Evolutionary conservation across 371 early-diverging fungal genomes (phyloP).

Genomic region (Mortierella sp.): DNA sequence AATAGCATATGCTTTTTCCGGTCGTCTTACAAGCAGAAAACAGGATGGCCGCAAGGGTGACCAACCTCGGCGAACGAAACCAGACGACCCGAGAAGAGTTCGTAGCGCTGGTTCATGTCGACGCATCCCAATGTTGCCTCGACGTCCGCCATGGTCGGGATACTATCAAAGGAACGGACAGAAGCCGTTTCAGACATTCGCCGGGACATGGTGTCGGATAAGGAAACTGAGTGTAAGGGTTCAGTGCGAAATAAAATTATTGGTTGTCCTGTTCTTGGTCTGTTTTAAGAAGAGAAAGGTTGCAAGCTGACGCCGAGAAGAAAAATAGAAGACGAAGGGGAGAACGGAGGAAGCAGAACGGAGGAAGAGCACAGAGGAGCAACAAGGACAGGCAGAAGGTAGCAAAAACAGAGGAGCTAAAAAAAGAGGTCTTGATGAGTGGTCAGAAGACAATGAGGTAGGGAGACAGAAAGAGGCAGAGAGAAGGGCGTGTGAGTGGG

Average conservation of each 20-base stretch:
- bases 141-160: conserved; percentile 56
- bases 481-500: no score
- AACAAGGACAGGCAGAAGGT: not conserved
- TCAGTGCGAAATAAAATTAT: not conserved
- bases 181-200: conserved; percentile 55
- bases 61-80: conserved; percentile 55
- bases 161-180: conserved; percentile 49
- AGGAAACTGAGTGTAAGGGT: not conserved
- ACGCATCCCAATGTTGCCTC: conserved; percentile 55
- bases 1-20: no score
- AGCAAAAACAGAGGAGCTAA: not conserved
- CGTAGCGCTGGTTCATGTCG: conserved; percentile 55
- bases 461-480: no score
- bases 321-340: not conserved
- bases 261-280: not conserved
- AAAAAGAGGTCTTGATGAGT: not conserved
- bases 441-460: no score
- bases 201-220: conserved; percentile 36
- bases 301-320: not conserved
- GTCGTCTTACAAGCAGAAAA: conserved; percentile 55
- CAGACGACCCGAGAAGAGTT: conserved; percentile 47
- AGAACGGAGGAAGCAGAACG: not conserved
- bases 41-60: conserved; percentile 54
- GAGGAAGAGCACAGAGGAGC: not conserved
- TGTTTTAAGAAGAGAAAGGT: no score